Conservation (phyloP, 331 rosid genomes). For the Quercus phellos region DNA sequence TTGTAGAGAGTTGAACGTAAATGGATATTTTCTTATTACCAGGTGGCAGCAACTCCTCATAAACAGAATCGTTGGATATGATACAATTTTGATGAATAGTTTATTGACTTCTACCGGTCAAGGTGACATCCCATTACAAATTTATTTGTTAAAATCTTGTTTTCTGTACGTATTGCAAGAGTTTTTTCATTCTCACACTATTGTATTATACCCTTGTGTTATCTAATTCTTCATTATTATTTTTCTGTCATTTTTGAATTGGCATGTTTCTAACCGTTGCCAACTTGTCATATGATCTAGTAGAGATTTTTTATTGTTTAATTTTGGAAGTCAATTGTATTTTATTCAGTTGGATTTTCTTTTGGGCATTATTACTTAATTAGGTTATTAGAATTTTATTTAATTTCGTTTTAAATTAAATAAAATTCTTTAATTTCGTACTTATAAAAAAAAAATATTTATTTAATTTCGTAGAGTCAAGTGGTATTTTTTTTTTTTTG, state of each 20-base stretch:
- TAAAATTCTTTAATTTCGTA: too few species aligned
- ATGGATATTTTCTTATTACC: constrained; percentile 24
- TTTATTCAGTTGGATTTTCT: too few species aligned
- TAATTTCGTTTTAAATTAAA: too few species aligned
- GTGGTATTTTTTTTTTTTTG: too few species aligned
- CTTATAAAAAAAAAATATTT: too few species aligned
- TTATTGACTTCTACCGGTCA: constrained; percentile 87
- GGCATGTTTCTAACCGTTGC: neutral
- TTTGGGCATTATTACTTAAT: too few species aligned
- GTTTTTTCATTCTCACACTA: neutral
- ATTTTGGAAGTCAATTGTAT: too few species aligned
- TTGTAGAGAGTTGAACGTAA: constrained; percentile 1
- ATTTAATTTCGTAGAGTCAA: too few species aligned
- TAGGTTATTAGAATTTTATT: too few species aligned
- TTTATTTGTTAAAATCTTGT: neutral
- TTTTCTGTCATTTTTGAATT: neutral
- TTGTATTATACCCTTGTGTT: neutral
- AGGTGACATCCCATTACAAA: constrained; percentile 46
- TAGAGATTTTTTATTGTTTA: too few species aligned
- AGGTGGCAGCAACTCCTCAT: constrained; percentile 99
- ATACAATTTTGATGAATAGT: constrained; percentile 95
- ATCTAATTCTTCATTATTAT: neutral
- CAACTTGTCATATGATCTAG: neutral
- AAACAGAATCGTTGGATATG: constrained; percentile 96
- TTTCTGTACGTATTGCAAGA: neutral